Evolutionary conservation across 2,329 filamentous ascomycete genomes (phyloP).

Genomic region (Aspergillus terreus): DNA sequence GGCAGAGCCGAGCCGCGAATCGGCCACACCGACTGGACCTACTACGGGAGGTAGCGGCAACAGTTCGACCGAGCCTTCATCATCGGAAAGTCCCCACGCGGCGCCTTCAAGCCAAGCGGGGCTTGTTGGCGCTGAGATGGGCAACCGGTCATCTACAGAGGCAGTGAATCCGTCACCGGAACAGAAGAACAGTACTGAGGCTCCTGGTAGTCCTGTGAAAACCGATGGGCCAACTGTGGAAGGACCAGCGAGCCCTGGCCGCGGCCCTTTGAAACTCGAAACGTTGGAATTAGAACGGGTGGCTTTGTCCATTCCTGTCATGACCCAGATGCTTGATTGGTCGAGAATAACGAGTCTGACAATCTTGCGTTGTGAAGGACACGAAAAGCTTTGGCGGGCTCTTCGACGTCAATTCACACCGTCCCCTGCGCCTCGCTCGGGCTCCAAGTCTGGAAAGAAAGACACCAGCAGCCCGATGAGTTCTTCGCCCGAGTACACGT

Average conservation of each 20-base stretch:
- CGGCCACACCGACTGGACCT: too few relatives aligned
- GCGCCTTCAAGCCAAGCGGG: too few relatives aligned
- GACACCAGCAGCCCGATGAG: slow-evolving; percentile 3
- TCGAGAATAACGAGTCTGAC: slow-evolving; percentile 67
- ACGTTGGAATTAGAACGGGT: slow-evolving; percentile 72
- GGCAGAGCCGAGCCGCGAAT: background rate
- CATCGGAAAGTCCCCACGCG: background rate
- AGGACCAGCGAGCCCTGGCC: slow-evolving; percentile 14
- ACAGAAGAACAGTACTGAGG: background rate
- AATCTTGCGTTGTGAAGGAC: slow-evolving; percentile 67
- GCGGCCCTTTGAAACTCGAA: slow-evolving; percentile 59
- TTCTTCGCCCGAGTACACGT: slow-evolving; percentile 49
- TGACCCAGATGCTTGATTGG: slow-evolving; percentile 72
- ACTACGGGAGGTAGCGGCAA: background rate
- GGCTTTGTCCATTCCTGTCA: slow-evolving; percentile 66
- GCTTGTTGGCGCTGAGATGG: background rate
- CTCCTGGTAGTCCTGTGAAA: slow-evolving; percentile 1
- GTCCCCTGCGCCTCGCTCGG: slow-evolving; percentile 8
- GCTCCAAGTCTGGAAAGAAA: slow-evolving; percentile 8
- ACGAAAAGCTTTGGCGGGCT: slow-evolving; percentile 72
- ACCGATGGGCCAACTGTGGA: background rate
- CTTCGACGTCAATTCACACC: slow-evolving; percentile 62
- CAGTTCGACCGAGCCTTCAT: background rate
- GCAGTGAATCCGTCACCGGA: too few relatives aligned
- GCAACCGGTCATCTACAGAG: too few relatives aligned